Percentiles rank a stretch among this genome's conserved stretches.
Conservation (phyloP, 2,329 filamentous ascomycete species). For the Sarocladiaceae sp. region DNA sequence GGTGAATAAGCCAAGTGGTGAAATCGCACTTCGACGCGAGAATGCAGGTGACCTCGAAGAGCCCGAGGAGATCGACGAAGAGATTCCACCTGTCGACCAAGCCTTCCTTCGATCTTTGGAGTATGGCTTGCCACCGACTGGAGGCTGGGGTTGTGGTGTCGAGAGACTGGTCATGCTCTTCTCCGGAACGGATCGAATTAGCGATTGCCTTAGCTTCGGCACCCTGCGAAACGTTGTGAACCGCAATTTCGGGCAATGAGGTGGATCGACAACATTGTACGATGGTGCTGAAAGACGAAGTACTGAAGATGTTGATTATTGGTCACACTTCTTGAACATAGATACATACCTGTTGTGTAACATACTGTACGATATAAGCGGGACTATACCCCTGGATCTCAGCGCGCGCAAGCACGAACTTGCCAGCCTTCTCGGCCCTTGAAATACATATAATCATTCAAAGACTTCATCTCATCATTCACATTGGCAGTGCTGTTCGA, state of each 20-base stretch:
- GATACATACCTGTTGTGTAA: not conserved
- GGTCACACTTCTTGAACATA: too few relatives aligned
- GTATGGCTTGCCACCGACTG: slow-evolving; percentile 89
- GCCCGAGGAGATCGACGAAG: slow-evolving; percentile 38
- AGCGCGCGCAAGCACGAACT: not conserved
- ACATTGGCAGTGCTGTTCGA: not conserved
- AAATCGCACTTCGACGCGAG: slow-evolving; percentile 8
- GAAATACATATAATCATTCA: not conserved
- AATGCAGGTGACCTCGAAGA: slow-evolving; percentile 23
- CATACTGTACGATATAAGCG: slow-evolving; percentile 7
- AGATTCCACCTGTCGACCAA: slow-evolving; percentile 59
- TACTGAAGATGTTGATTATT: too few relatives aligned
- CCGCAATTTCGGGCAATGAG: not conserved
- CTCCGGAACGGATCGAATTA: slow-evolving; percentile 71
- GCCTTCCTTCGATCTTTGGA: slow-evolving; percentile 81
- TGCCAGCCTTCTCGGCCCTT: not conserved
- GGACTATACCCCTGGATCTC: not conserved
- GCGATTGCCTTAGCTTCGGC: slow-evolving; percentile 85
- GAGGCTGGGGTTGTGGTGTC: slow-evolving; percentile 92
- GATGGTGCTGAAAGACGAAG: too few relatives aligned
- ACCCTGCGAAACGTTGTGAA: slow-evolving; percentile 65
- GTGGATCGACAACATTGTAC: not conserved
- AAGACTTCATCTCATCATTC: too few relatives aligned
- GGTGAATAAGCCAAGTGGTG: slow-evolving; percentile 29
- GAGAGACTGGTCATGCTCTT: slow-evolving; percentile 92